Conservation (phyloP, 805 yeast species). For the Candida stauntonica region DNA sequence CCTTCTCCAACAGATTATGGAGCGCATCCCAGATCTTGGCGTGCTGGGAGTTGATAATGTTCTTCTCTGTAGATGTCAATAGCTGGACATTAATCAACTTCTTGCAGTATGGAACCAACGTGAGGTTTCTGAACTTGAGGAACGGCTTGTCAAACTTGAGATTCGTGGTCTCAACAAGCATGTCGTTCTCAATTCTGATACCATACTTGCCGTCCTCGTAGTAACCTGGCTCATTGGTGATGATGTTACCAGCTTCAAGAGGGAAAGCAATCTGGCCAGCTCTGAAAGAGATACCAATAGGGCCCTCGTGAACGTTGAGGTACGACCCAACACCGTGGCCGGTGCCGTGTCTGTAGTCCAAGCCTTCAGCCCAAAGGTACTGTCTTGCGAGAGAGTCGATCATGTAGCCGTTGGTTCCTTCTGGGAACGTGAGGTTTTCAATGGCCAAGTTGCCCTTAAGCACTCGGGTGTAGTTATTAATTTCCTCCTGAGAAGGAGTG, state of each 20-base stretch:
- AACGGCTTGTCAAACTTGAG: conserved; percentile 49
- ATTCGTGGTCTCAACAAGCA: conserved; percentile 46
- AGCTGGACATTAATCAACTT: conserved; percentile 60
- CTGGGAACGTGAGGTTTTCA: conserved; percentile 75
- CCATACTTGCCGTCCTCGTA: conserved; percentile 91
- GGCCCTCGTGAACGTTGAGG: conserved; percentile 92
- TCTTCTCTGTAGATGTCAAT: conserved; percentile 56
- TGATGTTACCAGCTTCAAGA: conserved; percentile 60
- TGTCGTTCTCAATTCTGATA: conserved; percentile 81
- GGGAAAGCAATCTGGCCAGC: conserved; percentile 47
- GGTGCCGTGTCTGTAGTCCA: conserved; percentile 90
- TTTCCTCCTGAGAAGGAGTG: conserved; percentile 52
- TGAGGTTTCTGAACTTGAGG: conserved; percentile 75
- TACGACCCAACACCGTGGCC: conserved; percentile 97
- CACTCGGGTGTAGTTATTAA: conserved; percentile 73
- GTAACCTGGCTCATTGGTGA: conserved; percentile 93
- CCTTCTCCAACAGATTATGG: conserved; percentile 47
- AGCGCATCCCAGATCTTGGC: conserved; percentile 48
- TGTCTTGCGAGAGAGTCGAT: conserved; percentile 83
- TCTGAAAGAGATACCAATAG: conserved; percentile 70
- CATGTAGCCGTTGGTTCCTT: conserved; percentile 66
- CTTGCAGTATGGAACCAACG: conserved; percentile 80
- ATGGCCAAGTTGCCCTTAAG: conserved; percentile 88
- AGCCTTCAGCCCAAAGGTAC: conserved; percentile 74
- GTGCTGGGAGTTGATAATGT: conserved; percentile 70